Evolutionary conservation across 768 basidiomycete genomes (phyloP).

Genomic region (Pleurotus platypus): DNA sequence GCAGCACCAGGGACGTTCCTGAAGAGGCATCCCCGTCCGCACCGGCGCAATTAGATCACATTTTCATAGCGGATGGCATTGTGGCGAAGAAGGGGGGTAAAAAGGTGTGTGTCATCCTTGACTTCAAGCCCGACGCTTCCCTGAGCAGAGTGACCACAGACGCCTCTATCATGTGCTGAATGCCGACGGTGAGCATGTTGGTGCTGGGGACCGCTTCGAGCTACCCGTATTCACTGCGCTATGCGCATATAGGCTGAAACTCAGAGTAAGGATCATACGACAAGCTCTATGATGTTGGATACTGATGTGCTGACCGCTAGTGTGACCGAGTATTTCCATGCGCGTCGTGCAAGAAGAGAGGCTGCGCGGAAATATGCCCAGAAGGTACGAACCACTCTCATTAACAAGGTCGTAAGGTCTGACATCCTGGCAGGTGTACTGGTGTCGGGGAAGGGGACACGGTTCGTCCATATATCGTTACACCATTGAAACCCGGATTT

Average conservation of each 20-base stretch:
- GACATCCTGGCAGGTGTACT: constrained; percentile 42
- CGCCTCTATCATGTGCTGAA: constrained; percentile 61
- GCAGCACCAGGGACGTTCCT: constrained; percentile 12
- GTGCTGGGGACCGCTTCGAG: background rate
- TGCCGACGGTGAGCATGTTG: constrained; percentile 46
- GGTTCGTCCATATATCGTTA: constrained; percentile 19
- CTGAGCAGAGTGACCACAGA: constrained; percentile 21
- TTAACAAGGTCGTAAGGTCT: background rate
- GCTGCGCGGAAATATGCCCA: constrained; percentile 65
- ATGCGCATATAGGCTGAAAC: constrained; percentile 38
- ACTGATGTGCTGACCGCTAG: constrained; percentile 20
- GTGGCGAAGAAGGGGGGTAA: constrained; percentile 42
- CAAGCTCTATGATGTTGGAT: constrained; percentile 6
- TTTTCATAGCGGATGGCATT: constrained; percentile 48
- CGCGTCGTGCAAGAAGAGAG: constrained; percentile 50
- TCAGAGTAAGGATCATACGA: constrained; percentile 40
- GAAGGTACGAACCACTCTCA: constrained; percentile 37
- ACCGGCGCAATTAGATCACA: constrained; percentile 39
- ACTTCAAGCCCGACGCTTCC: background rate
- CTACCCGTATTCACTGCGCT: constrained; percentile 3
- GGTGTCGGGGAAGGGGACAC: constrained; percentile 63
- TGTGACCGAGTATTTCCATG: constrained; percentile 53
- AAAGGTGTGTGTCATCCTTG: constrained; percentile 31
- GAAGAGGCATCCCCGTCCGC: constrained; percentile 24
- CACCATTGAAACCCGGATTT: background rate